Evolutionary conservation across 2,329 filamentous ascomycete genomes (phyloP).

Genomic region (Corniculantispora saksenae): DNA sequence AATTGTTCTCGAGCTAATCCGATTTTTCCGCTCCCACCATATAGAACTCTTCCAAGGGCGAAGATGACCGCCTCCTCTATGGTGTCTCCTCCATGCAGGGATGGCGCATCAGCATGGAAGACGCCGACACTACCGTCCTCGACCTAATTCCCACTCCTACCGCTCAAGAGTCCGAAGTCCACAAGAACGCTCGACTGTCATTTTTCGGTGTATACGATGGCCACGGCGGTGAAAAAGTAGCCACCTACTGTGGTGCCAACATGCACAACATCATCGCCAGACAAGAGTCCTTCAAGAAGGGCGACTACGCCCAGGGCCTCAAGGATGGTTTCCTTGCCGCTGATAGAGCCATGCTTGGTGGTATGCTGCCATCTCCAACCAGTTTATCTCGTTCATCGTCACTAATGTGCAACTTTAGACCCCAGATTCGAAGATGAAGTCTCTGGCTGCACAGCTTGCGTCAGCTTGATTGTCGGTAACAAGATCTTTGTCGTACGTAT

Average conservation of each 20-base stretch:
- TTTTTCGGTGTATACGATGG: constrained; percentile 99
- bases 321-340: constrained; percentile 97
- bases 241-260: constrained; percentile 86
- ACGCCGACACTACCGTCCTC: constrained; percentile 86
- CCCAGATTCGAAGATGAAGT: constrained; percentile 97
- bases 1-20: constrained; percentile 2
- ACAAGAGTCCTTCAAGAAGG: constrained; percentile 89
- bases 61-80: constrained; percentile 90
- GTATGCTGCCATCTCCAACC: constrained; percentile 52
- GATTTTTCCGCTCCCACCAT: neutral
- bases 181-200: constrained; percentile 73
- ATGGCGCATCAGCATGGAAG: constrained; percentile 99
- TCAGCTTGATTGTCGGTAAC: constrained; percentile 82
- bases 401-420: constrained; percentile 58
- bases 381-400: no score
- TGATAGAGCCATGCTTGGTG: constrained; percentile 91
- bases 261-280: constrained; percentile 93
- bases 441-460: constrained; percentile 94
- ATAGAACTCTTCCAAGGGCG: constrained; percentile 83
- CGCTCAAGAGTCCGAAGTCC: constrained; percentile 54
- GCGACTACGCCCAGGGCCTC: constrained; percentile 90
- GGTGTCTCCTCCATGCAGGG: constrained; percentile 99
- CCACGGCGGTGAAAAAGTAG: constrained; percentile 95
- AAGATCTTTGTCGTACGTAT: constrained; percentile 91
- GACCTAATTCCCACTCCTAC: constrained; percentile 70